Evolutionary conservation across 768 basidiomycete species (phyloP).

Genomic region (Imleria badia): DNA sequence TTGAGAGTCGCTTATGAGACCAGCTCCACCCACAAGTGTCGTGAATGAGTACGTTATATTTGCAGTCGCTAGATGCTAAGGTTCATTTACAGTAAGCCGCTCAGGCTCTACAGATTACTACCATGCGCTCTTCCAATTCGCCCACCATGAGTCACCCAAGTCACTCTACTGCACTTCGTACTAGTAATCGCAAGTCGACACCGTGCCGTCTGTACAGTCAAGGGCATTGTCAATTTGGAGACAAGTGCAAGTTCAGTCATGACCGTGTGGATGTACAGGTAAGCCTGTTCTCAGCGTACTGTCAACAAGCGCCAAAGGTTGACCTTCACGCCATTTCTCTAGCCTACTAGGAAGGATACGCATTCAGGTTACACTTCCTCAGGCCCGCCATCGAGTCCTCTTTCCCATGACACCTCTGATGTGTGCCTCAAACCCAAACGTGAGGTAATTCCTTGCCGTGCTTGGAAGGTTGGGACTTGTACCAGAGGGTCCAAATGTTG

Average conservation of each 20-base stretch:
- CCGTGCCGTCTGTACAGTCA: conserved; percentile 24
- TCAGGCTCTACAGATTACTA: too few species aligned
- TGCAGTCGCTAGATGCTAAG: too few species aligned
- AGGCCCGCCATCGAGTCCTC: not conserved
- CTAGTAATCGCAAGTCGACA: conserved; percentile 1
- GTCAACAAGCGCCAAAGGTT: not conserved
- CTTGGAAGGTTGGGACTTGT: conserved; percentile 41
- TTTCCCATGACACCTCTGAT: conserved; percentile 11
- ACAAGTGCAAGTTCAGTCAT: conserved; percentile 27
- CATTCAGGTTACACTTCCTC: not conserved
- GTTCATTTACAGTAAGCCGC: too few species aligned
- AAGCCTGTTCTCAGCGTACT: not conserved
- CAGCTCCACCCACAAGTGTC: too few species aligned
- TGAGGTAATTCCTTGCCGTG: conserved; percentile 22
- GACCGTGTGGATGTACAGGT: conserved; percentile 7
- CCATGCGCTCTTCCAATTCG: too few species aligned
- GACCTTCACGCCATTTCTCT: not conserved
- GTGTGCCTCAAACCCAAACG: conserved; percentile 22
- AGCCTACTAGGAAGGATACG: not conserved
- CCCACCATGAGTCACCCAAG: conserved; percentile 10
- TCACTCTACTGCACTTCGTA: not conserved
- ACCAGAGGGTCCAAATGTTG: conserved; percentile 35
- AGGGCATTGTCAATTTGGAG: conserved; percentile 29
- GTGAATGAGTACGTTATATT: too few species aligned
- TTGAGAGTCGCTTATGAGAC: too few species aligned